Conservation (phyloP, 768 basidiomycete species). For the Leccinum rimulosum region DNA sequence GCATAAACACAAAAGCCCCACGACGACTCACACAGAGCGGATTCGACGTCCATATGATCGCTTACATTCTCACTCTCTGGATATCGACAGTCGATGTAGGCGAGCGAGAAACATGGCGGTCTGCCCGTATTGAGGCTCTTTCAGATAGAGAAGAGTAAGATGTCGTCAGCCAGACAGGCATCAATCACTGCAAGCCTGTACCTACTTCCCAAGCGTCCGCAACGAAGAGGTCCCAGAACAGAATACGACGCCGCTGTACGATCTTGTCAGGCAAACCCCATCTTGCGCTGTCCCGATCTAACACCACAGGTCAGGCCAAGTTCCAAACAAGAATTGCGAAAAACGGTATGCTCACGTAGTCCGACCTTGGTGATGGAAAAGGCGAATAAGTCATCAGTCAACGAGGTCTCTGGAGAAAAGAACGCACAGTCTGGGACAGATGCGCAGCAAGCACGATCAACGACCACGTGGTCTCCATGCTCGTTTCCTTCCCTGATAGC, state of each 20-base stretch:
- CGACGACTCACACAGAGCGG: slow-evolving; percentile 26
- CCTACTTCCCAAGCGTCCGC: slow-evolving; percentile 68
- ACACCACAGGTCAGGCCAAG: slow-evolving; percentile 12
- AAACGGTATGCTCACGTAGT: slow-evolving; percentile 46
- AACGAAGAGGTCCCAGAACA: slow-evolving; percentile 80
- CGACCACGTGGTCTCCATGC: slow-evolving; percentile 73
- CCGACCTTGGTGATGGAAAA: slow-evolving; percentile 48
- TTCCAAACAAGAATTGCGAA: background rate
- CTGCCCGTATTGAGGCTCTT: slow-evolving; percentile 70
- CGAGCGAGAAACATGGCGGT: slow-evolving; percentile 63
- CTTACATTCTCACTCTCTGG: slow-evolving; percentile 35
- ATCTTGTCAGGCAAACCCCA: slow-evolving; percentile 64
- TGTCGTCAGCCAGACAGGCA: slow-evolving; percentile 10
- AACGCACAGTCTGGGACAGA: slow-evolving; percentile 60
- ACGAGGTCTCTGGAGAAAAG: slow-evolving; percentile 1
- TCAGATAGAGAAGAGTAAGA: background rate
- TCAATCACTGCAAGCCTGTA: background rate
- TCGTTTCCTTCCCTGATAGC: slow-evolving; percentile 52
- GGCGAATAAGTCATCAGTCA: slow-evolving; percentile 10
- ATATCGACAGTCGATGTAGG: slow-evolving; percentile 65
- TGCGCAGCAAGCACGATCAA: slow-evolving; percentile 63
- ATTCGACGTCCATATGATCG: slow-evolving; percentile 22
- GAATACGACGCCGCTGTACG: slow-evolving; percentile 60
- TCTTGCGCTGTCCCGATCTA: slow-evolving; percentile 61
- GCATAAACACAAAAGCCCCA: background rate